Evolutionary conservation across 2,329 filamentous ascomycete species (phyloP).

Genomic region (Pyrenophora tritici-repentis): DNA sequence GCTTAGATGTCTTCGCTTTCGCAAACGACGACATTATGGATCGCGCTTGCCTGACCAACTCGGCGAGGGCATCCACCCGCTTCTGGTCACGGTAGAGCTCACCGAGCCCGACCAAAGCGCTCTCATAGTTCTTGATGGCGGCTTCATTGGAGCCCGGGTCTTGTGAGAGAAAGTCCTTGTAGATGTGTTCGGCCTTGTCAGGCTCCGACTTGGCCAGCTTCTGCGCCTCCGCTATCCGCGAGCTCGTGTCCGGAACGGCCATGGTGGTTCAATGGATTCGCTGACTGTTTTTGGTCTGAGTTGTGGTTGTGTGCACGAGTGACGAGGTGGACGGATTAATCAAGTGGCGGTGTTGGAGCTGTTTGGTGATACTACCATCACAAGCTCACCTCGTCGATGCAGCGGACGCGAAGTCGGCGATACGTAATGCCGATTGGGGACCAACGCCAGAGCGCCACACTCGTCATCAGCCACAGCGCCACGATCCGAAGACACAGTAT

Average conservation of each 20-base stretch:
- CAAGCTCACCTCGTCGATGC: slow-evolving; percentile 18
- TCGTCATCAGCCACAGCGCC: too few species aligned
- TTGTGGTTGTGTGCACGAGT: slow-evolving; percentile 1
- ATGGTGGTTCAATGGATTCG: slow-evolving; percentile 25
- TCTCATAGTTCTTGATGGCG: slow-evolving; percentile 89
- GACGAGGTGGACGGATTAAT: slow-evolving; percentile 5
- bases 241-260: slow-evolving; percentile 55
- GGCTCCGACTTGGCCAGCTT: slow-evolving; percentile 80
- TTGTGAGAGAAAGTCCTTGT: slow-evolving; percentile 86
- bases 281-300: background rate
- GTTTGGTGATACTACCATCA: slow-evolving; percentile 21
- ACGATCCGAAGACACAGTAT: too few species aligned
- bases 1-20: slow-evolving; percentile 97
- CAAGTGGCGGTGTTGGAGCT: slow-evolving; percentile 12
- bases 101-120: slow-evolving; percentile 83
- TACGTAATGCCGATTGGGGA: slow-evolving; percentile 10
- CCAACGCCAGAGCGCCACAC: background rate
- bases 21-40: slow-evolving; percentile 93
- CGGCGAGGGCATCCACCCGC: slow-evolving; percentile 80
- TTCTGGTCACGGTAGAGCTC: slow-evolving; percentile 91
- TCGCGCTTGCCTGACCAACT: slow-evolving; percentile 87
- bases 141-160: slow-evolving; percentile 83
- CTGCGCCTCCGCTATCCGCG: slow-evolving; percentile 86
- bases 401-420: slow-evolving; percentile 13
- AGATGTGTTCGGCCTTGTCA: slow-evolving; percentile 81